phyloP scores from a whole-genome alignment of 2,329 filamentous ascomycete genomes.

The Apiospora hydei region DNA sequence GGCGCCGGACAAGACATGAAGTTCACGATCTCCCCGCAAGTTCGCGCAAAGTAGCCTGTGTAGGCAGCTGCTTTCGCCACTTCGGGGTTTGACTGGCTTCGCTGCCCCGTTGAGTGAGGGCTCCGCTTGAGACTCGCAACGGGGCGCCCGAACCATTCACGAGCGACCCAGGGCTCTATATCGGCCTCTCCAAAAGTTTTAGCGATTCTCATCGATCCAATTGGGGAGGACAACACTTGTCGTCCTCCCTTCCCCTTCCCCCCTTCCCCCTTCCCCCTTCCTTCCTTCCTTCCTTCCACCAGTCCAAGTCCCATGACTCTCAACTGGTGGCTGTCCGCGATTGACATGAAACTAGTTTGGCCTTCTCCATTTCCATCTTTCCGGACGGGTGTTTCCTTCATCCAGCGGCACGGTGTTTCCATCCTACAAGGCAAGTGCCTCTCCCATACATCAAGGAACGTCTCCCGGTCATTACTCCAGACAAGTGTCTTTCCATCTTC shows the following conservation, averaged over 20 bases:
- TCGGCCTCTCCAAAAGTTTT: not conserved
- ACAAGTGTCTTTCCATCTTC: not conserved
- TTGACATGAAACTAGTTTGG: not conserved
- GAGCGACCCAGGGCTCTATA: not conserved
- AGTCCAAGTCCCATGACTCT: not conserved
- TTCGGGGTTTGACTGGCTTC: not conserved
- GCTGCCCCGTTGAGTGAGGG: not conserved
- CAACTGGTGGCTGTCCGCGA: not conserved
- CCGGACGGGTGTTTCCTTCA: too few relatives aligned
- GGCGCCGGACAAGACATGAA: not conserved
- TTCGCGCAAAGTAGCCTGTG: not conserved
- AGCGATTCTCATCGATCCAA: not conserved
- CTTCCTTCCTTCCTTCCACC: too few relatives aligned
- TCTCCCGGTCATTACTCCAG: too few relatives aligned
- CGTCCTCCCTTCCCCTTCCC: too few relatives aligned
- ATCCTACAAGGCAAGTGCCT: too few relatives aligned
- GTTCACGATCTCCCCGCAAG: not conserved
- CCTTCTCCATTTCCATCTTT: too few relatives aligned
- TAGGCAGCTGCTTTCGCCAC: not conserved
- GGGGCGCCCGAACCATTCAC: not conserved
- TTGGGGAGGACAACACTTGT: too few relatives aligned
- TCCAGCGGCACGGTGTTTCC: too few relatives aligned
- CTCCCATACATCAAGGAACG: too few relatives aligned
- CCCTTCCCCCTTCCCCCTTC: too few relatives aligned
- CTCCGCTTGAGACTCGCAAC: not conserved